phyloP scores from a whole-genome alignment of 2,329 filamentous ascomycete species.

The Epichloe typhina region DNA sequence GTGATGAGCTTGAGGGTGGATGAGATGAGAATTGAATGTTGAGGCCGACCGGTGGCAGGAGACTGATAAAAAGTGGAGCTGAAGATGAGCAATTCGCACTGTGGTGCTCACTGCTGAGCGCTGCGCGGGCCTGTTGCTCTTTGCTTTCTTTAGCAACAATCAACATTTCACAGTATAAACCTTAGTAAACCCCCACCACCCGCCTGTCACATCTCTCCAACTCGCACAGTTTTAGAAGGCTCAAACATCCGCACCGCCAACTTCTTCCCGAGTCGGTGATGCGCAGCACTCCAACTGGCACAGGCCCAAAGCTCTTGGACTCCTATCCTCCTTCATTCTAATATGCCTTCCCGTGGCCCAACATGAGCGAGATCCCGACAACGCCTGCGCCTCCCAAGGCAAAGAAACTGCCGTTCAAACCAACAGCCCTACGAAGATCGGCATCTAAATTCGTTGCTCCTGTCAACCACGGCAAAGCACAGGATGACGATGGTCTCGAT shows the following conservation, averaged over 20 bases:
- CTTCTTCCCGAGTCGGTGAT: not conserved
- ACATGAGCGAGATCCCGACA: slow-evolving; percentile 20
- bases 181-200: not conserved
- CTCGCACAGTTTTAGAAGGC: not conserved
- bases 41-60: too few species aligned
- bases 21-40: not conserved
- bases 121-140: too few species aligned
- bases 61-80: not conserved
- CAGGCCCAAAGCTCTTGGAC: not conserved
- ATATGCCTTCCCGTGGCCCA: not conserved
- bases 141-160: not conserved
- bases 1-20: not conserved
- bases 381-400: slow-evolving; percentile 17
- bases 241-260: not conserved
- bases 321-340: not conserved
- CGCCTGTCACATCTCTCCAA: not conserved
- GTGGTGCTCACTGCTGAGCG: not conserved
- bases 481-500: slow-evolving; percentile 25
- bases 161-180: not conserved
- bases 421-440: slow-evolving; percentile 27
- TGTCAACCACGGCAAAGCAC: slow-evolving; percentile 7
- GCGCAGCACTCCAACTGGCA: not conserved
- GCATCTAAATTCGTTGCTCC: slow-evolving; percentile 8
- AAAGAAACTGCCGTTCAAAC: slow-evolving; percentile 36
- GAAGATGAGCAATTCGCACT: not conserved